Percentiles rank a stretch among this genome's conserved stretches.
Conservation (phyloP, 192 early-diverging fungal genomes). For the Umbelopsis sp. region DNA sequence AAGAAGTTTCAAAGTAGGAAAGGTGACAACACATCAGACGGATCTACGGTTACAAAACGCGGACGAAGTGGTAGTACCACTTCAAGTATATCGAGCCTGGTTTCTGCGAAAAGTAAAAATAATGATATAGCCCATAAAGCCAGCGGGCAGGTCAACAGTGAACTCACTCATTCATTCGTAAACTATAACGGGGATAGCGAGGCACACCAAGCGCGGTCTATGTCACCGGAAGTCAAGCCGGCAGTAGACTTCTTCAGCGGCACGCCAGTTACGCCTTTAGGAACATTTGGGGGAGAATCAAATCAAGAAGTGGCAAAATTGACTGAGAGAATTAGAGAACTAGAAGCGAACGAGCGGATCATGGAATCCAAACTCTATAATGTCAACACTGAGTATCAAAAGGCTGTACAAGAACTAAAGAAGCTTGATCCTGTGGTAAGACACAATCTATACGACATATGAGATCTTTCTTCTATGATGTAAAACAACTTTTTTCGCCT, state of each 20-base stretch:
- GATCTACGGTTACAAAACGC: not conserved
- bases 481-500: not conserved
- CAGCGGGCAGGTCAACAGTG: not conserved
- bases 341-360: not conserved
- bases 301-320: not conserved
- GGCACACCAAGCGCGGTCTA: not conserved
- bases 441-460: not conserved
- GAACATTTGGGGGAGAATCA: not conserved
- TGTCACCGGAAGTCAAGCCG: not conserved
- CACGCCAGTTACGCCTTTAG: not conserved
- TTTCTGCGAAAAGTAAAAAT: not conserved
- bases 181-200: too few relatives aligned
- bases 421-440: constrained; percentile 10
- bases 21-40: not conserved
- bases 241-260: not conserved
- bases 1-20: constrained; percentile 14
- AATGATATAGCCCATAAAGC: not conserved
- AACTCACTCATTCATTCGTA: too few relatives aligned
- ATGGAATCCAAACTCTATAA: constrained; percentile 3
- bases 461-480: not conserved
- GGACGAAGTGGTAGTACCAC: not conserved
- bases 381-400: constrained; percentile 5
- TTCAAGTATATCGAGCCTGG: not conserved
- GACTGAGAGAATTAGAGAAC: constrained; percentile 2
- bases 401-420: not conserved